phyloP scores from a whole-genome alignment of 176 grass and related monocot genomes.

The Tillandsia fasciculata region DNA sequence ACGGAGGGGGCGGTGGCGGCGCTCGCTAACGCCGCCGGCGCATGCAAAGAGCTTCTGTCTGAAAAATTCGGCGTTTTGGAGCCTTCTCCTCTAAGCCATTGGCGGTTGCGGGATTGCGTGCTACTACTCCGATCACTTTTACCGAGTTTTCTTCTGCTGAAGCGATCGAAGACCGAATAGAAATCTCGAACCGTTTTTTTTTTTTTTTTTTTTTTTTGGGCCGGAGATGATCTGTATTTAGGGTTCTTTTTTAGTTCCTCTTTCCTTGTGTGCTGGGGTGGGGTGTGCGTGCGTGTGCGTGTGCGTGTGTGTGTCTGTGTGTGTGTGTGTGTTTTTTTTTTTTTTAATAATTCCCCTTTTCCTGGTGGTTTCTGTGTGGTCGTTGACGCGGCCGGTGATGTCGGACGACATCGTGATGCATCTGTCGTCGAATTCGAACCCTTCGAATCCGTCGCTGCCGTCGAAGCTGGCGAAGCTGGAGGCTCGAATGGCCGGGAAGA shows the following conservation, averaged over 20 bases:
- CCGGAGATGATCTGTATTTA: background rate
- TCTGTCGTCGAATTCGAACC: slow-evolving; percentile 75
- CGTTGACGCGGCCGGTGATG: slow-evolving; percentile 23
- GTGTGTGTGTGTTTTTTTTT: no score
- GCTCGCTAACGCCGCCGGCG: slow-evolving; percentile 2
- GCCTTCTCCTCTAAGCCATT: background rate
- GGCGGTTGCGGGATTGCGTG: background rate
- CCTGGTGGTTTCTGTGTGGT: background rate
- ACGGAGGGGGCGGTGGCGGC: slow-evolving; percentile 1
- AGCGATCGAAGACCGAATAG: background rate
- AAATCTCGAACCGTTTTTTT: background rate
- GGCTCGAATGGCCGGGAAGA: slow-evolving; percentile 98
- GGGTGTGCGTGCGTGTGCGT: no score
- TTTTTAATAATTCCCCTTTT: background rate
- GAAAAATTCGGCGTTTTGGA: slow-evolving; percentile 5
- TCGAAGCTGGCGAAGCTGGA: slow-evolving; percentile 96
- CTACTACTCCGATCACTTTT: background rate
- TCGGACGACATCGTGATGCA: slow-evolving; percentile 98
- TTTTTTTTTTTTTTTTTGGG: no score
- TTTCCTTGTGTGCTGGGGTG: no score
- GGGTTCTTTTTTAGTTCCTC: background rate
- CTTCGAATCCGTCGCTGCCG: slow-evolving; percentile 50
- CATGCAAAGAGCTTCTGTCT: background rate
- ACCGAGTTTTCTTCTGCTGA: background rate
- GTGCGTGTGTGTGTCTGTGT: no score